Conservation (phyloP, 371 early-diverging fungal genomes). For the Amoeboaphelidium protococcarum region DNA sequence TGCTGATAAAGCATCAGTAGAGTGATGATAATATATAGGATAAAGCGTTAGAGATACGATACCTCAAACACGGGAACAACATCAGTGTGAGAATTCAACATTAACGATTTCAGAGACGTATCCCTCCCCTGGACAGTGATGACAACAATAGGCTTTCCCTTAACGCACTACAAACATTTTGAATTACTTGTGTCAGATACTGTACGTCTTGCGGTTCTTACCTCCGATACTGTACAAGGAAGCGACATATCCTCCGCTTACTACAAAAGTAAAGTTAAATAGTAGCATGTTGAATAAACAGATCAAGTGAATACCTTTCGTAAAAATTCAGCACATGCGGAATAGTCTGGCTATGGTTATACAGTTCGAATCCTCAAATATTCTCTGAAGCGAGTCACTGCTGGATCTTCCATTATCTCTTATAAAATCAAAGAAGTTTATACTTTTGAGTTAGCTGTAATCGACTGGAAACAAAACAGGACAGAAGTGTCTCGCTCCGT, state of each 20-base stretch:
- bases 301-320: too few species aligned
- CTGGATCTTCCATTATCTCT: slow-evolving; percentile 2
- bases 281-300: too few species aligned
- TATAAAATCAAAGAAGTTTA: too few species aligned
- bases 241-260: slow-evolving; percentile 36
- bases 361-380: slow-evolving; percentile 49
- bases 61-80: slow-evolving; percentile 54
- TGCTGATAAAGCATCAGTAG: too few species aligned
- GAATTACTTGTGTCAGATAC: too few species aligned
- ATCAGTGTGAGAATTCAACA: slow-evolving; percentile 56
- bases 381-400: slow-evolving; percentile 35
- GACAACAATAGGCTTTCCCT: slow-evolving; percentile 33
- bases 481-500: too few species aligned
- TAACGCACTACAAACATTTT: slow-evolving; percentile 9
- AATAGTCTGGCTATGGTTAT: slow-evolving; percentile 51
- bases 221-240: slow-evolving; percentile 12
- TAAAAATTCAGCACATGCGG: too few species aligned
- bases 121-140: slow-evolving; percentile 29
- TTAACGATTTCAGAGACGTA: slow-evolving; percentile 21
- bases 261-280: slow-evolving; percentile 21
- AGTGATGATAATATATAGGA: too few species aligned
- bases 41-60: too few species aligned
- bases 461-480: too few species aligned
- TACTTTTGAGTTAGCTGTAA: too few species aligned
- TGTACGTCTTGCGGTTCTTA: too few species aligned